Base-by-base conservation (phyloP, 2,329 filamentous ascomycete species). In the Whalleya microplaca region DNA sequence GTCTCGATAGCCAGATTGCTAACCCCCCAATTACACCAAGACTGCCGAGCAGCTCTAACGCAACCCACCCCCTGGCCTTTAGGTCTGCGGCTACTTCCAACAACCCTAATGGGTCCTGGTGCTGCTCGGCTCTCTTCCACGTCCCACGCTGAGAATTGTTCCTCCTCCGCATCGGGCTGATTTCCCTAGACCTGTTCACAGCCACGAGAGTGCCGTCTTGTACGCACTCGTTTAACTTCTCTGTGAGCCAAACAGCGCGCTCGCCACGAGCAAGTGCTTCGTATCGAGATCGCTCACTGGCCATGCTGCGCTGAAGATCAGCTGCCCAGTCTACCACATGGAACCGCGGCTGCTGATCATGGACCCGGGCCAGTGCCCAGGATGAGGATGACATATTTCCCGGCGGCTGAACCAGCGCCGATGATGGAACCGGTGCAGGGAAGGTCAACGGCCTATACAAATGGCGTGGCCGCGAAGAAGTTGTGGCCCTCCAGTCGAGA, bases 311-410 rank as follows among this genome's bases (percentile, higher is more conserved):
- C 69, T 96, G 91, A 0, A 96, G 78, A 65, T 95, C 90, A 7
- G 86, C 83, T 0, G 92, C 91, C 92, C 92, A 96, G 68, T 89
- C 90, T 1, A 88, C 89, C 18, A 96, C 79, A 6, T 88, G 82
- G n/a, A 94, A 80, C 51, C 73, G 75, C 2, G 73, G 71, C 12
- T 69, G 65, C 59, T 73, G 66, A 47, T 74, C 84, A 41, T 82
- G 77, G 51, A 89, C 78, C 53, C 85, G 78, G 5, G 86, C 83
- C 47, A 90, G 76, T 4, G 85, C 79, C 64, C 85, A 84, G n/a
- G 79, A 81, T 3, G 55, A 76, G 71, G 51, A 76, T 29, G 67
- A 59, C 2, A 64, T 52, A 1, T 54, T 55, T 20, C 45, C 57
- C 37, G 62, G 51, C n/a, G 45, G 48, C 23, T 41, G 56, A 16